phyloP scores from a whole-genome alignment of 148 eudicot species.

The Camellia lanceoleosa region DNA sequence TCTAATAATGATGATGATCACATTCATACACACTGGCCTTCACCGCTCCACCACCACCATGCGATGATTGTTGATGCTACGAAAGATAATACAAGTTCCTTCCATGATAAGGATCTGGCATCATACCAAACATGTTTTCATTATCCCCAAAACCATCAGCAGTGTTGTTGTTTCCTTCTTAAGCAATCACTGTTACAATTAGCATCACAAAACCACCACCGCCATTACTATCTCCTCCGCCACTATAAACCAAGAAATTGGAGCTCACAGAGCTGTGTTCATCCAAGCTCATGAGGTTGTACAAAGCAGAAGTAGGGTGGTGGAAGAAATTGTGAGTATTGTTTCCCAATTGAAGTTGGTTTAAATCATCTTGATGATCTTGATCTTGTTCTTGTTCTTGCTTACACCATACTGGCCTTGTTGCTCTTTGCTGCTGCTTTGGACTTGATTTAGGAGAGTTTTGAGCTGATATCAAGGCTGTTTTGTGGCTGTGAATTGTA shows the following conservation, averaged over 20 bases:
- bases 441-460: too few species aligned
- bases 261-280: conserved; percentile 47
- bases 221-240: conserved; percentile 19
- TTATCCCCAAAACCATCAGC: conserved; percentile 18
- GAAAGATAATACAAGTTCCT: conserved; percentile 46
- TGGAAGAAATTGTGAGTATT: conserved; percentile 55
- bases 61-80: conserved; percentile 27
- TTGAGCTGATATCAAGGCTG: too few species aligned
- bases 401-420: conserved; percentile 54
- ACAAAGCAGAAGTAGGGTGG: conserved; percentile 27
- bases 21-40: conserved; percentile 37
- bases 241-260: conserved; percentile 30
- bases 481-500: too few species aligned
- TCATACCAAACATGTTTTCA: conserved; percentile 20
- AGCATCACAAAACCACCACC: conserved; percentile 32
- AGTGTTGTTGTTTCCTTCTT: conserved; percentile 19
- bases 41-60: conserved; percentile 7
- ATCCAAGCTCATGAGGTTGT: conserved; percentile 57
- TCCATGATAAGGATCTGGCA: conserved; percentile 18
- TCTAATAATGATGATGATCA: conserved; percentile 6
- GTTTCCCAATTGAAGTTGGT: conserved; percentile 47
- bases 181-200: conserved; percentile 28
- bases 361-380: conserved; percentile 23
- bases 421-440: conserved; percentile 23
- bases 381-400: conserved; percentile 44